These are phyloP conservation scores for Ceratocystis albifundus DNA, from an alignment of 2,329 filamentous ascomycete species.

Conservation along the genomic window DNA sequence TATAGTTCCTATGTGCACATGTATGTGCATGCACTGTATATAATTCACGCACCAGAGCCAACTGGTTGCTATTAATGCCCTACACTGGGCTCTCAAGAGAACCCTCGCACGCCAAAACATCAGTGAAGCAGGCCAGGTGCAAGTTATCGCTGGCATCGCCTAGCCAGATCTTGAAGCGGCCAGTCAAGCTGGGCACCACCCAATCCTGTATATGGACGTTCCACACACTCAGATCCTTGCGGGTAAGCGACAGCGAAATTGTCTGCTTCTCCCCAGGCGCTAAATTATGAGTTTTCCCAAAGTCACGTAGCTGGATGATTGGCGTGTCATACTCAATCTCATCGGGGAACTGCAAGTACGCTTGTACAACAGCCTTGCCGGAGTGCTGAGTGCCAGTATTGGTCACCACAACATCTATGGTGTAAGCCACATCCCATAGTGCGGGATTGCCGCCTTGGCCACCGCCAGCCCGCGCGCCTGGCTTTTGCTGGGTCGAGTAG, in stretches of 20 bases:
- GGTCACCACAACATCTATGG: slow-evolving; percentile 36
- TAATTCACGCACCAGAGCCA: not conserved
- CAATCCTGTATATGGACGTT: slow-evolving; percentile 57
- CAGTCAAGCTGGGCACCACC: slow-evolving; percentile 37
- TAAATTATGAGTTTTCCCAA: slow-evolving; percentile 52
- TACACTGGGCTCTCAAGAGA: slow-evolving; percentile 18
- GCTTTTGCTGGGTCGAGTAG: slow-evolving; percentile 43
- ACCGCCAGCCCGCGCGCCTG: slow-evolving; percentile 50
- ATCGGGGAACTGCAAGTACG: slow-evolving; percentile 37
- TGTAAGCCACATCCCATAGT: slow-evolving; percentile 44
- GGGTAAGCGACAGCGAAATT: slow-evolving; percentile 48
- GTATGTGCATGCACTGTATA: not conserved
- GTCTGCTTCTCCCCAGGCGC: slow-evolving; percentile 41
- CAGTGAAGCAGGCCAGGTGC: slow-evolving; percentile 28
- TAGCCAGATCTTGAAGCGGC: slow-evolving; percentile 33
- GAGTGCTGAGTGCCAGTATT: slow-evolving; percentile 39
- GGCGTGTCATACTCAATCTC: slow-evolving; percentile 48
- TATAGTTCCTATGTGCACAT: slow-evolving; percentile 8
- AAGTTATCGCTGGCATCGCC: slow-evolving; percentile 33
- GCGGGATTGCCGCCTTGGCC: slow-evolving; percentile 57
- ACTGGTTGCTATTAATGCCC: not conserved
- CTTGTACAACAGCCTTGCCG: slow-evolving; percentile 39
- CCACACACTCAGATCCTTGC: slow-evolving; percentile 65
- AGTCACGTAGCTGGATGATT: slow-evolving; percentile 55
- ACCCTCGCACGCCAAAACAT: slow-evolving; percentile 28